Base-by-base conservation (phyloP, 1,139 yeast genomes). In the Taphrina betulina region DNA sequence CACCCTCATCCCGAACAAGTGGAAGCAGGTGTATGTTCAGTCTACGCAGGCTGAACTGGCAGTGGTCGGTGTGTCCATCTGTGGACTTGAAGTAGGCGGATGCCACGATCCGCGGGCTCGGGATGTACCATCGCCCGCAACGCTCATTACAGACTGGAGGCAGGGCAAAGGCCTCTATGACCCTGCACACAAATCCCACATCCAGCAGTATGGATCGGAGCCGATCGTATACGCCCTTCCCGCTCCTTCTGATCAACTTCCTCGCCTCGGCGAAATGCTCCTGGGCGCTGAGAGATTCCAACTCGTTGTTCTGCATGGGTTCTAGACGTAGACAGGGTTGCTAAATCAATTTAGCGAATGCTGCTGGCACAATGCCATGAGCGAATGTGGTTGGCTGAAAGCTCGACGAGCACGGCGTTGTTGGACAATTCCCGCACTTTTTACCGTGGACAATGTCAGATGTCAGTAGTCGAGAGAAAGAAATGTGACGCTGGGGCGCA, bases 121-220 rank as follows among this genome's bases (percentile, higher is more conserved):
- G 73, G 7, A 83, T 78, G 63, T 89, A 89, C 96, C 96, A 89
- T 12, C 80, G 67, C 0, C 96, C 96, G 68, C 96, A 88, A 57
- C 96, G 72, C 67, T 85, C 94, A 67, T 89, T 89, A 2, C 95
- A 85, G 1, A 82, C 67, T 8, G 70, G 57, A 2, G 75, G 75
- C 7, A 67, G 60, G 1, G 64, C 56, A 44, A 66, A 72, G 5
- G 74, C 61, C 16, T 65, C 54, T 38, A 69, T 58, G 8, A 69
- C 76, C 2, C 64, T 63, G 3, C 57, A 43, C 1, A 80, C 73
- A 66, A 77, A 81, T 33, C 67, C 57, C 2, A 79, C 69, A 65
- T 89, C 96, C 45, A 76, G 72, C 0, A 79, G 60, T 14, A 89
- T 85, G 16, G 95, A 85, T 54, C 80, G 86, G 3, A 88, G 71